phyloP scores from a whole-genome alignment of 2,329 filamentous ascomycete species.

The Claviceps monticola region DNA sequence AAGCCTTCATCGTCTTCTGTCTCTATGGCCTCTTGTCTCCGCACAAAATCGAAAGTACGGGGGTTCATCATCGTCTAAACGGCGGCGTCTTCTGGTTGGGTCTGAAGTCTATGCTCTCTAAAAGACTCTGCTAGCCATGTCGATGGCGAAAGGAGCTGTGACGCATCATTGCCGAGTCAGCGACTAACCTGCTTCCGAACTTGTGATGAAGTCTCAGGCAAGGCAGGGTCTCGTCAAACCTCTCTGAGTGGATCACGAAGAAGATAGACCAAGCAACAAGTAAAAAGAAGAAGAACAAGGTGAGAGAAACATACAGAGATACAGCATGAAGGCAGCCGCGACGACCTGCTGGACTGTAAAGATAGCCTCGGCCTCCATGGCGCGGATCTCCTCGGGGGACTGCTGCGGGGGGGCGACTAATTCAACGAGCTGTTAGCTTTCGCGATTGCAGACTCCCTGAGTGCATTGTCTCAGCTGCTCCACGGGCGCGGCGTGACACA shows the following conservation, averaged over 20 bases:
- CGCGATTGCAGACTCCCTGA: not conserved
- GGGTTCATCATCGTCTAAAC: not conserved
- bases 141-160: constrained; percentile 44
- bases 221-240: not conserved
- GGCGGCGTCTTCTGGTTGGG: not conserved
- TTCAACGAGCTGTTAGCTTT: constrained; percentile 9
- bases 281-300: not conserved
- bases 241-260: not conserved
- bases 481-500: constrained; percentile 13
- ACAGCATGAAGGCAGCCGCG: constrained; percentile 53
- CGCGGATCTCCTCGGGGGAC: constrained; percentile 55
- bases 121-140: constrained; percentile 33
- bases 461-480: not conserved
- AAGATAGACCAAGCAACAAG: not conserved
- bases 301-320: constrained; percentile 51
- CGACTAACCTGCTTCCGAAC: too few relatives aligned
- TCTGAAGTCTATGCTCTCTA: constrained; percentile 11
- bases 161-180: not conserved
- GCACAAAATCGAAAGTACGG: not conserved
- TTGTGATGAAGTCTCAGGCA: not conserved
- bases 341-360: constrained; percentile 54
- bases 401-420: constrained; percentile 55
- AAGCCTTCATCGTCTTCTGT: not conserved
- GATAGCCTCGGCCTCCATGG: constrained; percentile 53
- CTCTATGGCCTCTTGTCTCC: not conserved